Evolutionary conservation across 2,329 filamentous ascomycete genomes (phyloP), one percentile per base, ranked within the genome.

Genomic region (Hymenoscyphus linearis): DNA sequence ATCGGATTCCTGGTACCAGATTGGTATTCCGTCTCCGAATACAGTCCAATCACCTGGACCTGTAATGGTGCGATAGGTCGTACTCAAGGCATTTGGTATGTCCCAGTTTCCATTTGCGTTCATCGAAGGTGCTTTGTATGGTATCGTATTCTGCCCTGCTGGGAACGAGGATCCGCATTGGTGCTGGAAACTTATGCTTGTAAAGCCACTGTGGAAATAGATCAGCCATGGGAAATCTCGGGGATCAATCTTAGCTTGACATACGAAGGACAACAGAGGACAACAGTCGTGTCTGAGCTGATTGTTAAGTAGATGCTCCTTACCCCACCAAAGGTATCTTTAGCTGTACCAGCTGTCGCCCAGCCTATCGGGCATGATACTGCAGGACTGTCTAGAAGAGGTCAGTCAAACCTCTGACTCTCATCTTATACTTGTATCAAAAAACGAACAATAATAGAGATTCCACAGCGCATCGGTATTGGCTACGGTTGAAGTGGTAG

Each of bases 1-100:
- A 25, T 59, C 57, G 12, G 57, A 59, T 16, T 12, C 34, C 25
- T 59, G 57, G 47, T n/a, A 59, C 57, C 44, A 59, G n/a, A 59
- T 52, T 35, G 57, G 57, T 6, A 59, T 59, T 6, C 57, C 57
- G 12, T 53, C 44, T 36, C 57, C 57, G 34, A 36, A 59, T 35
- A 59, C 35, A 9, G 31, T 52, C 57, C 44, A 59, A 14, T 52
- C 35, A 18, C 47, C 35, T 34, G 25, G 37, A 6, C n/a, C 44
- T n/a, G 54, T 36, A 13, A 56, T 31, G 31, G 35, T 22, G 18
- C 13, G 14, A 26, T 14, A 22, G 9, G 26, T 14, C 3, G 27
- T 56, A 36, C 35, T 56, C 18, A 40, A 16, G 6, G 34, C 18
- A 7, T 18, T 52, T 25, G 47, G 18, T 27, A 25, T 27, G 4